Base-by-base conservation (phyloP, 495 filamentous ascomycete genomes). In the Hypoxylon crocopeplum region DNA sequence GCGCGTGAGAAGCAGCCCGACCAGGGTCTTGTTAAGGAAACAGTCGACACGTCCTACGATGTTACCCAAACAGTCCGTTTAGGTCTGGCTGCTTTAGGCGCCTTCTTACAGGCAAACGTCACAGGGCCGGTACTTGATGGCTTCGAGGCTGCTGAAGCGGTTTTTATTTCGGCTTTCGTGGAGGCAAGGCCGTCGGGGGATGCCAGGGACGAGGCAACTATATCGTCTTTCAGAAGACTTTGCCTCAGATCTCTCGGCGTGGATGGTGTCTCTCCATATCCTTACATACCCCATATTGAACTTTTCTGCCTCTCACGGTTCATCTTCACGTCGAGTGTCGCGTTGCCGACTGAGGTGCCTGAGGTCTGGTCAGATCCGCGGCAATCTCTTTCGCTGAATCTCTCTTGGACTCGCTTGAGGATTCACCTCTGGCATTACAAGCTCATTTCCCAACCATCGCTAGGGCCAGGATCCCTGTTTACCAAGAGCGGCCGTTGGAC, bases 71-170 rank as follows among this genome's bases (percentile, higher is more conserved):
- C 42, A 4, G 22, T 65, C 19, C 55, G 60, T 3, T 27, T 94
- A 37, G 92, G 84, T 15, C 74, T 88, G 12, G 86, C 88, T 1
- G 86, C 91, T 0, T 77, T 97, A 16, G 82, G 89, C 65, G 83
- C 85, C n/a, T 98, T 98, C 70, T 71, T 97, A 16, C 94, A 98
- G 62, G 86, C 86, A 0, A 98, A 91, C 70, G 89, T 97, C 45
- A 97, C 94, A 11, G 94, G 94, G 0, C 95, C 93, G 0, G 75
- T 92, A n/a, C 72, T 93, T 15, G 84, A 86, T 5, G 56, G 65
- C 16, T 42, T 70, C 7, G 39, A 70, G 0, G 21, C 55, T 0
- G 37, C 69, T 6, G 69, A 78, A 32, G 33, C 41, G 2, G 47
- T 66, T 4, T 75, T 79, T 33, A 10, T 52, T 1, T 48, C 32